phyloP scores from a whole-genome alignment of 352 stramenopile genomes.

The Globisporangium okanoganense region DNA sequence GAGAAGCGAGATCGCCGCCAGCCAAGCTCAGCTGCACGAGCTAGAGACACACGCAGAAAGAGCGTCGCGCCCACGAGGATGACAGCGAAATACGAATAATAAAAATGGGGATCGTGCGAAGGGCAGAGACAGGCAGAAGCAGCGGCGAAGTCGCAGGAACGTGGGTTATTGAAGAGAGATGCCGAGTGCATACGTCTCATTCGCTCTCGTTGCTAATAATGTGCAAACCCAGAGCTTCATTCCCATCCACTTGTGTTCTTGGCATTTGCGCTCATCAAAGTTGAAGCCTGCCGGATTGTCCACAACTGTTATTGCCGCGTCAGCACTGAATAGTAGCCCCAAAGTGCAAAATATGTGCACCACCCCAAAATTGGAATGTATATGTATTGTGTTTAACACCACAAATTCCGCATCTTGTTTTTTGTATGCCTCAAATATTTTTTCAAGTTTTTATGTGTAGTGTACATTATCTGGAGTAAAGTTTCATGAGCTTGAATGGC shows the following conservation, averaged over 20 bases:
- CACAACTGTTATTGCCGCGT: background rate
- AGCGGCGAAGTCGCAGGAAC: background rate
- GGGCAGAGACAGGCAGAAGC: background rate
- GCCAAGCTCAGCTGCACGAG: background rate
- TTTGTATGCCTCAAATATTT: background rate
- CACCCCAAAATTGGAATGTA: background rate
- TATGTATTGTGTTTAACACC: fast-evolving
- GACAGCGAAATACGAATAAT: background rate
- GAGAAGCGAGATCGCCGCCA: background rate
- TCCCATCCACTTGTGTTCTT: background rate
- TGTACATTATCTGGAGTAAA: background rate
- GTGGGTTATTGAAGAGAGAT: background rate
- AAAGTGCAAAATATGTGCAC: background rate
- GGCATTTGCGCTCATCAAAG: no score
- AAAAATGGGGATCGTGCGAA: background rate
- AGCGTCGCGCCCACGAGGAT: background rate
- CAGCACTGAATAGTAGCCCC: background rate
- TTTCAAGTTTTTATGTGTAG: background rate
- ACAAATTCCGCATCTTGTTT: background rate
- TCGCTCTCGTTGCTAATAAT: background rate
- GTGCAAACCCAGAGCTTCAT: background rate
- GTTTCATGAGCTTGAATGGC: background rate
- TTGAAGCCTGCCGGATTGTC: no score
- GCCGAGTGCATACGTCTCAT: background rate
- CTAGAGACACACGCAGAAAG: background rate